Evolutionary conservation across 1,139 yeast species (phyloP), one percentile per base, ranked within the genome.

Genomic region (Kluyveromyces sp.): DNA sequence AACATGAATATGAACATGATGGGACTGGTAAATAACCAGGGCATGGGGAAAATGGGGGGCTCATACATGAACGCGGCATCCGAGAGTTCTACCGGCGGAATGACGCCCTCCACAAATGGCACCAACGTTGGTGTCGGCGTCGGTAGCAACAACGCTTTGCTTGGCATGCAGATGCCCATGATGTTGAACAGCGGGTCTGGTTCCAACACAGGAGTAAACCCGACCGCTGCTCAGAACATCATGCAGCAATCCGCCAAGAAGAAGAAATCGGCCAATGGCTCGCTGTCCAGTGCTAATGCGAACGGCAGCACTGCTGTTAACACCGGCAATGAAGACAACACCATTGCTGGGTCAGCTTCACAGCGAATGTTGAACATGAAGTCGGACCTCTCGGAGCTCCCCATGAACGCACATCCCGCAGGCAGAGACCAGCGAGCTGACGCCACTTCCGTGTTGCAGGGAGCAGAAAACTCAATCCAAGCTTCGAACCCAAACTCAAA

Each of bases 141-240:
- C 12, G 36, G 26, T 13, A 19, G 12, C 20, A 32, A 17, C 28
- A 37, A 29, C 20, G 28, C 35, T 3, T 28, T 38, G 30, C 28
- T 38, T 3, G 41, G 41, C 34, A 31, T 38, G 41, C 41, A 38
- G 29, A 38, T 38, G 41, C 41, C 41, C 17, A 16, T 38, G 35
- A 38, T 38, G 28, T 31, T 38, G 35, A 38, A 38, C 35, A 30
- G 22, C 20, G 41, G 41, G 20, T 38, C 41, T 19, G 41, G 32
- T 30, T 20, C 36, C 3, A 31, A 30, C 38, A 19, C 28, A 19
- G 12, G 22, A 6, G 38, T 20, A 11, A 35, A 18, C 9, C 26
- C 26, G 8, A 22, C 6, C 26, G 26, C 26, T 9, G 26, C 26
- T 6, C 26, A 22, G 26, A 22, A 22, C 26, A 22, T 22, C 26